These are phyloP conservation scores for Nothophytophthora sp. DNA, from an alignment of 352 stramenopile genomes.

Conservation along the genomic window DNA sequence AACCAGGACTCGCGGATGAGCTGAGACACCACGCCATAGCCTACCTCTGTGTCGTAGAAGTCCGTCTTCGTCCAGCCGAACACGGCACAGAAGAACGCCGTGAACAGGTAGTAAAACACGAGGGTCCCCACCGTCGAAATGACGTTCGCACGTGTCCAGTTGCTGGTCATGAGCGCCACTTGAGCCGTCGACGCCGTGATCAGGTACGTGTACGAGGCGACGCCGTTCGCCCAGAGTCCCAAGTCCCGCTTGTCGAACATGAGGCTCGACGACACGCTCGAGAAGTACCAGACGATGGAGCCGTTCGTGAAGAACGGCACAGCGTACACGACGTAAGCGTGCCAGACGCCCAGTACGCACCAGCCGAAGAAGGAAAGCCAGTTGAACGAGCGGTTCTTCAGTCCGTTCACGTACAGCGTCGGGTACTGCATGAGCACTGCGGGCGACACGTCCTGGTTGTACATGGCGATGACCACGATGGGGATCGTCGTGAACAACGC, in stretches of 20 bases:
- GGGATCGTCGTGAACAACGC: slow-evolving; percentile 89
- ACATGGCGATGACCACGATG: slow-evolving; percentile 91
- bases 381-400: slow-evolving; percentile 91
- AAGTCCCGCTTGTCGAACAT: slow-evolving; percentile 71
- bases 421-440: slow-evolving; percentile 90
- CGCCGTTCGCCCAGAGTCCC: slow-evolving; percentile 77
- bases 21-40: slow-evolving; percentile 65
- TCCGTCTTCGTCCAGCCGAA: slow-evolving; percentile 78
- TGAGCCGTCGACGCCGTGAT: slow-evolving; percentile 87
- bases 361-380: slow-evolving; percentile 89
- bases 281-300: slow-evolving; percentile 86
- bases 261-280: slow-evolving; percentile 45
- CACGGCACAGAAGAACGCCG: slow-evolving; percentile 79
- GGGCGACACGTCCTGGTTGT: slow-evolving; percentile 90
- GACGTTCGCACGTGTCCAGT: slow-evolving; percentile 81
- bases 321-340: slow-evolving; percentile 86
- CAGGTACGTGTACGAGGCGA: slow-evolving; percentile 85
- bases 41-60: slow-evolving; percentile 80
- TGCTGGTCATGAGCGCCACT: slow-evolving; percentile 88
- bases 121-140: slow-evolving; percentile 78
- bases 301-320: slow-evolving; percentile 87
- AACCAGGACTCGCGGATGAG: slow-evolving; percentile 76
- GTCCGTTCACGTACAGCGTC: slow-evolving; percentile 85
- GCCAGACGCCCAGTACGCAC: slow-evolving; percentile 84
- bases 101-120: slow-evolving; percentile 88